These are phyloP conservation scores for Ophiobolus disseminans DNA, from an alignment of 2,329 filamentous ascomycete genomes.

Conservation along the genomic window DNA sequence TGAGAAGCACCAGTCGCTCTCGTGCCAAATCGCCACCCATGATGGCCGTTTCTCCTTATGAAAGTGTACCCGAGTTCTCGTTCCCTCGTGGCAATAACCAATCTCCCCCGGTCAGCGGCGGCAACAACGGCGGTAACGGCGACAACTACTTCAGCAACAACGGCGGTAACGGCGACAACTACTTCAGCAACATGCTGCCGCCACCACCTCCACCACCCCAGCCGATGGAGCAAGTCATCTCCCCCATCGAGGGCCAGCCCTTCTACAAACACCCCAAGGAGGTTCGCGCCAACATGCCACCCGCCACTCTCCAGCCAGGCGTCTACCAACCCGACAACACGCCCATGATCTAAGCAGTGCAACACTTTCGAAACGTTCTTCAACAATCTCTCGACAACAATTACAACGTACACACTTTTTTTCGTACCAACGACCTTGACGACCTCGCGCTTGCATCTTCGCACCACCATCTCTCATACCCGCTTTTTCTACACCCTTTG, in stretches of 20 bases:
- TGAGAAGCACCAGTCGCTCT: slow-evolving; percentile 64
- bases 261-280: slow-evolving; percentile 55
- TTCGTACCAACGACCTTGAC: slow-evolving; percentile 37
- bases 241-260: slow-evolving; percentile 41
- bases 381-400: neutral
- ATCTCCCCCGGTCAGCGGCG: slow-evolving; percentile 38
- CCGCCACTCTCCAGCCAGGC: slow-evolving; percentile 53
- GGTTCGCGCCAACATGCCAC: slow-evolving; percentile 59
- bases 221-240: slow-evolving; percentile 51
- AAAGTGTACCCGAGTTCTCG: slow-evolving; percentile 50
- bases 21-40: slow-evolving; percentile 57
- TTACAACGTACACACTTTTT: neutral
- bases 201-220: slow-evolving; percentile 47
- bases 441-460: slow-evolving; percentile 34
- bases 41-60: slow-evolving; percentile 50
- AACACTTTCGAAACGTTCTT: slow-evolving; percentile 4
- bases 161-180: slow-evolving; percentile 30
- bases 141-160: slow-evolving; percentile 38
- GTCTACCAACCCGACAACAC: slow-evolving; percentile 46
- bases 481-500: neutral
- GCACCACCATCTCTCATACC: slow-evolving; percentile 28
- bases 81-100: slow-evolving; percentile 34
- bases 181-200: slow-evolving; percentile 40
- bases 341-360: slow-evolving; percentile 42
- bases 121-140: no score